Conservation (phyloP, 202 grass and related monocot genomes). For the Panicum virgatum region DNA sequence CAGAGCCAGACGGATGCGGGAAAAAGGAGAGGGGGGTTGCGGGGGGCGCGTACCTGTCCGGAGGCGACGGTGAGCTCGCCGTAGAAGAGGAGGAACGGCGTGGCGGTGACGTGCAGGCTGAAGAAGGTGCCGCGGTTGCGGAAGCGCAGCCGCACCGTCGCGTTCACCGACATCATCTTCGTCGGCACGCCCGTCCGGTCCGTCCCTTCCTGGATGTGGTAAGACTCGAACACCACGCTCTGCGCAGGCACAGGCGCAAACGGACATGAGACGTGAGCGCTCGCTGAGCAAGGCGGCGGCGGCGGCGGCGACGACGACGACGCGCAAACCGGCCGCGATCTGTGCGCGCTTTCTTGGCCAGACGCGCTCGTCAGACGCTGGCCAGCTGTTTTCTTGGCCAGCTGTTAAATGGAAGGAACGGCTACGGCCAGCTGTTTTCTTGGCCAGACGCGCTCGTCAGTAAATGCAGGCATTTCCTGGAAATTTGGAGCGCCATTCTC, state of each 20-base stretch:
- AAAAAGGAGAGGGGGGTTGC: background rate
- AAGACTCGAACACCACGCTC: constrained; percentile 91
- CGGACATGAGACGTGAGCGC: background rate
- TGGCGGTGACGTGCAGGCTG: constrained; percentile 87
- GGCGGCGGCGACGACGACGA: background rate
- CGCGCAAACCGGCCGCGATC: background rate
- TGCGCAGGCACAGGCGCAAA: background rate
- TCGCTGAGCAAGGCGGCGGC: no score
- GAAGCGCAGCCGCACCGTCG: constrained; percentile 79
- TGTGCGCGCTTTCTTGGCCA: background rate
- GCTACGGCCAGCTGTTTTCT: background rate
- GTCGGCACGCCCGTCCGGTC: constrained; percentile 96
- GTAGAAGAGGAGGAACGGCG: constrained; percentile 72
- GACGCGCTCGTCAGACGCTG: background rate
- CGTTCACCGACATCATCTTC: constrained; percentile 90
- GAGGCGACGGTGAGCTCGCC: constrained; percentile 84
- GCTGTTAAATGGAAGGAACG: background rate
- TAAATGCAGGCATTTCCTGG: no score
- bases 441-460: background rate
- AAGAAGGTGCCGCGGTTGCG: constrained; percentile 93
- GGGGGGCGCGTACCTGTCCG: constrained; percentile 50
- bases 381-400: constrained; percentile 8
- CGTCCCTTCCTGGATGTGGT: constrained; percentile 93
- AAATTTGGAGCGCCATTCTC: no score
- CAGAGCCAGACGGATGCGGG: background rate